Evolutionary conservation across 441 rosid genomes (phyloP).

Genomic region (Populus tomentosa): DNA sequence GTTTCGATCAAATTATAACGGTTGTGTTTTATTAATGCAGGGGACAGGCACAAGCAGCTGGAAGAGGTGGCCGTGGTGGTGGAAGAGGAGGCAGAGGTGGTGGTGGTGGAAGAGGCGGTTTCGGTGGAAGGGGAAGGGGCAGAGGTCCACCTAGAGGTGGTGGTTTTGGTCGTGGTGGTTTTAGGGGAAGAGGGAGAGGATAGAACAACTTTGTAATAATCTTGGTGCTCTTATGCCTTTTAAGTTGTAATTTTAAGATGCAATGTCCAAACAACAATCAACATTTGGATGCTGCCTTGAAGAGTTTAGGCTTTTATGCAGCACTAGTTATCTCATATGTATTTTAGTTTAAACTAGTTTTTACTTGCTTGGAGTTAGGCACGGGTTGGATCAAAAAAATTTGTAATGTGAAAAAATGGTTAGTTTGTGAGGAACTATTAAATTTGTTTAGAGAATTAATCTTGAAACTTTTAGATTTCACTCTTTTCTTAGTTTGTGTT

Average conservation of each 20-base stretch:
- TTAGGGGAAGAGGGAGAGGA: slow-evolving; percentile 84
- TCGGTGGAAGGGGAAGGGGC: slow-evolving; percentile 73
- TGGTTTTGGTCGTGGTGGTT: slow-evolving; percentile 68
- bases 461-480: no score
- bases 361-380: background rate
- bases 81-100: slow-evolving; percentile 54
- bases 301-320: slow-evolving; percentile 10
- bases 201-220: slow-evolving; percentile 32
- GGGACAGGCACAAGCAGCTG: slow-evolving; percentile 37
- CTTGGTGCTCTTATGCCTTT: slow-evolving; percentile 16
- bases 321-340: slow-evolving; percentile 6
- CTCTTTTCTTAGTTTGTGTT: no score
- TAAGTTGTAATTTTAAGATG: slow-evolving; percentile 13
- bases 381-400: background rate
- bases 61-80: slow-evolving; percentile 65
- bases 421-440: no score
- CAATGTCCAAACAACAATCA: slow-evolving; percentile 12
- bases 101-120: slow-evolving; percentile 50
- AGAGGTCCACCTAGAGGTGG: slow-evolving; percentile 50
- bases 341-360: background rate
- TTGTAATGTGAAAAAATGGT: no score
- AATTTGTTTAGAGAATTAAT: no score
- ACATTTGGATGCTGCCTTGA: slow-evolving; percentile 10
- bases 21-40: slow-evolving; percentile 26
- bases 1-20: background rate